Percentiles rank a stretch among this genome's conserved stretches.
Conservation (phyloP, 495 filamentous ascomycete species). For the Penicillium maclennaniae region DNA sequence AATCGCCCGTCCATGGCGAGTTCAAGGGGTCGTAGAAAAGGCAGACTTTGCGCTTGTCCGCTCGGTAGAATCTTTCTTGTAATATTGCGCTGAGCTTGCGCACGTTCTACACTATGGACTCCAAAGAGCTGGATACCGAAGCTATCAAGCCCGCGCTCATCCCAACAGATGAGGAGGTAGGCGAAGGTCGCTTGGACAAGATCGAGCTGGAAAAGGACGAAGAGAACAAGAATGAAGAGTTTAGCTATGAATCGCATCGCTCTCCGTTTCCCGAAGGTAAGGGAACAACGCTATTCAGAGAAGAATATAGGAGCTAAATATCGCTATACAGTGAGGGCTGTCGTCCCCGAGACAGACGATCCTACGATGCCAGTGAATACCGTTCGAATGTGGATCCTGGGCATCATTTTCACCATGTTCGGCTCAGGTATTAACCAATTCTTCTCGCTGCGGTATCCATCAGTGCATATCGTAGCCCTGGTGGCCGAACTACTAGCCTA, state of each 20-base stretch:
- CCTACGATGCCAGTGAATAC: slow-evolving; percentile 39
- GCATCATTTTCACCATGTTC: slow-evolving; percentile 72
- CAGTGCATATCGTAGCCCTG: slow-evolving; percentile 67
- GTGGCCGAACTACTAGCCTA: slow-evolving; percentile 64
- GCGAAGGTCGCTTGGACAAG: slow-evolving; percentile 26
- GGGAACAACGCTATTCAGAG: neutral
- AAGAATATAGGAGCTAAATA: neutral
- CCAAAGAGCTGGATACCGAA: slow-evolving; percentile 11
- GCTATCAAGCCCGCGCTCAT: slow-evolving; percentile 9
- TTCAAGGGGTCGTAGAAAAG: neutral
- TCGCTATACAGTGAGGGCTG: slow-evolving; percentile 23
- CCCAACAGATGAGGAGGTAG: slow-evolving; percentile 23
- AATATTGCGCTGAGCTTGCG: neutral
- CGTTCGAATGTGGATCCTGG: slow-evolving; percentile 80
- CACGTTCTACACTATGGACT: slow-evolving; percentile 12
- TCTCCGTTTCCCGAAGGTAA: slow-evolving; percentile 37
- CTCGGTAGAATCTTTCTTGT: neutral
- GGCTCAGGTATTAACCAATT: slow-evolving; percentile 83
- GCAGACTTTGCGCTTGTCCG: neutral
- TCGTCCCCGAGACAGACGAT: slow-evolving; percentile 42
- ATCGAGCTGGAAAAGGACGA: slow-evolving; percentile 27
- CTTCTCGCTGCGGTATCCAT: slow-evolving; percentile 82
- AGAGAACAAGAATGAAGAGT: slow-evolving; percentile 29
- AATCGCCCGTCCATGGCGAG: neutral
- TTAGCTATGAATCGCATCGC: slow-evolving; percentile 32